phyloP scores from a whole-genome alignment of 1,284 basidiomycete species.

The Takashimella koratensis region DNA sequence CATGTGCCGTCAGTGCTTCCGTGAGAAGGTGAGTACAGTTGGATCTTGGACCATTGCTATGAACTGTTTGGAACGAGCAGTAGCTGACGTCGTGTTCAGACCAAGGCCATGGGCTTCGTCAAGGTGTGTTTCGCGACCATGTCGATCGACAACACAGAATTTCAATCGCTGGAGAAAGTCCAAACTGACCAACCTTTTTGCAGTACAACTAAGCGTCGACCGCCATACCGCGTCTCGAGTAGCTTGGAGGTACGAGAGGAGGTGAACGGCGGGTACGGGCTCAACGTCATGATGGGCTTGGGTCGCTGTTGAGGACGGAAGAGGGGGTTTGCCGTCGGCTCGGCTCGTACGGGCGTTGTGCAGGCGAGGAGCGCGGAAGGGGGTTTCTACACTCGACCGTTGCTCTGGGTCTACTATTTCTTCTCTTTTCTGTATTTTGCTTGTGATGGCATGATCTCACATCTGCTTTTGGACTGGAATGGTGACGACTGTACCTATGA shows the following conservation, averaged over 20 bases:
- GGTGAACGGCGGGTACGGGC: constrained; percentile 12
- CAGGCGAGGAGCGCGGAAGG: no score
- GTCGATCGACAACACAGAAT: no score
- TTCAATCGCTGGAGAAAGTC: no score
- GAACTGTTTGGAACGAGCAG: no score
- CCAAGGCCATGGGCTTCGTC: constrained; percentile 84
- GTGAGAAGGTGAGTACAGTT: constrained; percentile 66
- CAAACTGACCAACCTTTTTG: neutral
- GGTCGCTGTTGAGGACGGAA: no score
- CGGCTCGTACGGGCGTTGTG: no score
- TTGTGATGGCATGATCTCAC: constrained; percentile 1
- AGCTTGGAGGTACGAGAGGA: constrained; percentile 7
- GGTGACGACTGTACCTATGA: no score
- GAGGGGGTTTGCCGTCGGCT: no score
- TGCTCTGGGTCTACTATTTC: neutral
- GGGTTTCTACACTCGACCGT: no score
- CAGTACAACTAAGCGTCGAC: constrained; percentile 34
- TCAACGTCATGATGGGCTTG: no score
- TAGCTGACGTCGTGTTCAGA: constrained; percentile 13
- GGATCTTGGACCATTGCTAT: no score
- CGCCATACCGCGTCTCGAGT: neutral
- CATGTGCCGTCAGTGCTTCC: constrained; percentile 97
- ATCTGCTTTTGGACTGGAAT: neutral
- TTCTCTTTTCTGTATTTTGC: neutral
- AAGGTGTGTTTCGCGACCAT: constrained; percentile 72